Evolutionary conservation across 805 yeast species (phyloP), one percentile per base, ranked within the genome.

Genomic region (Metschnikowia borealis): DNA sequence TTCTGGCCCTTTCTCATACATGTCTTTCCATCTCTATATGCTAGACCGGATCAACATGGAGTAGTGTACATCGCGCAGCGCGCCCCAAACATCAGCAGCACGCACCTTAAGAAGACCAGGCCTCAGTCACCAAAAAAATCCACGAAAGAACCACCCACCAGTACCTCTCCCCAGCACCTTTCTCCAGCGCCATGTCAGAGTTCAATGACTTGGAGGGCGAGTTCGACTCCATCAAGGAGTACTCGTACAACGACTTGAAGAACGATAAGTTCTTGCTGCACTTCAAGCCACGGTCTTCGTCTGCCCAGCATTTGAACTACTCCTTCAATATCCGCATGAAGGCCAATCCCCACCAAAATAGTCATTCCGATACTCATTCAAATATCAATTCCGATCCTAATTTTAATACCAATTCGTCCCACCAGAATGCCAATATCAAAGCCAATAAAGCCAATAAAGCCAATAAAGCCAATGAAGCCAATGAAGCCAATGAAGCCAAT

Each of bases 161-260:
- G 11, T 34, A 8, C 13, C 8, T 21, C 6, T 20, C 15, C 18
- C 11, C 23, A 13, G 38, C 38, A 36, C 23, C 14, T 13, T n/a
- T n/a, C 15, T 8, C 15, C 45, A 13, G 5, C 29, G 5, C 34
- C 43, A 41, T 41, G 44, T 6, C 35, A 5, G n/a, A 32, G 17
- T 41, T 23, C 37, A 18, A 14, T 33, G 39, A 44, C 29, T 66
- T 68, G 38, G 65, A 60, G 8, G 64, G 63, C 3, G 73, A 69
- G 50, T 70, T 70, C 45, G 52, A 44, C 15, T 60, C 70, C 7
- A 55, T 69, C n/a, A 65, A 60, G 47, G 48, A 52, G 23, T 50
- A 65, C 40, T 51, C 66, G 15, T 44, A 41, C 10, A 56, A 59
- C 6, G 66, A 63, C 38, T 44, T 58, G 11, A 47, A 47, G 11